A percentile compares a stretch with the other conserved stretches of the same genome.
phyloP scores from a whole-genome alignment of 2,329 filamentous ascomycete species.

The Berkeleyomyces basicola region DNA sequence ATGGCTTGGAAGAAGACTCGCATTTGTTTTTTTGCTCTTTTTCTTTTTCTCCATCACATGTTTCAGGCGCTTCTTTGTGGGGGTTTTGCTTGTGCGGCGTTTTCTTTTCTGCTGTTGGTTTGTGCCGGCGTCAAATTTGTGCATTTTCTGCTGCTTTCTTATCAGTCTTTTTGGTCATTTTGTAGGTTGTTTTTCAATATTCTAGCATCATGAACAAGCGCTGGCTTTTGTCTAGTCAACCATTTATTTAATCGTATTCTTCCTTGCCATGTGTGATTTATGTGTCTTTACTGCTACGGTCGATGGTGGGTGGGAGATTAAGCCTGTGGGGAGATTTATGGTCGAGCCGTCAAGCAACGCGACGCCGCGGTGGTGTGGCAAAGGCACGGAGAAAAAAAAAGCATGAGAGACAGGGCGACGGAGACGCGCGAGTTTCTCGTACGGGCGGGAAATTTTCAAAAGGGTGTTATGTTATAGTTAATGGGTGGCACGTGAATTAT shows the following conservation, averaged over 20 bases:
- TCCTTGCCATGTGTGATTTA: background rate
- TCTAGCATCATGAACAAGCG: background rate
- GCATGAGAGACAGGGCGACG: background rate
- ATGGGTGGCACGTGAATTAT: too few species aligned
- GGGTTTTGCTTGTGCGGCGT: background rate
- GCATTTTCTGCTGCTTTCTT: slow-evolving; percentile 4
- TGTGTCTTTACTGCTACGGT: too few species aligned
- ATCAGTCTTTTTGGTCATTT: background rate
- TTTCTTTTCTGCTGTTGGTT: background rate
- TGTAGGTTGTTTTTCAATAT: slow-evolving; percentile 4
- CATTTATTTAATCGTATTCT: background rate
- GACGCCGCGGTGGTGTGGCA: background rate
- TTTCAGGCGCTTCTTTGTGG: slow-evolving; percentile 1
- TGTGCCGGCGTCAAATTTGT: background rate
- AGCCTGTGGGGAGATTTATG: background rate
- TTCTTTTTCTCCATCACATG: background rate
- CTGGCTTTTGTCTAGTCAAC: background rate
- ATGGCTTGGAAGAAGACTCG: background rate
- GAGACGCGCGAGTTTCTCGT: background rate
- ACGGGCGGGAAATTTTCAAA: background rate
- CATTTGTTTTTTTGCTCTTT: background rate
- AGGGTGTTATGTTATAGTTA: background rate
- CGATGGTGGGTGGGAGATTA: background rate
- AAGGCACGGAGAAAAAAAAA: background rate
- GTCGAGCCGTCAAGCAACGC: background rate